Percentiles rank a stretch among this genome's conserved stretches.
Conservation (phyloP, 805 yeast genomes). For the Suhomyces sp. region DNA sequence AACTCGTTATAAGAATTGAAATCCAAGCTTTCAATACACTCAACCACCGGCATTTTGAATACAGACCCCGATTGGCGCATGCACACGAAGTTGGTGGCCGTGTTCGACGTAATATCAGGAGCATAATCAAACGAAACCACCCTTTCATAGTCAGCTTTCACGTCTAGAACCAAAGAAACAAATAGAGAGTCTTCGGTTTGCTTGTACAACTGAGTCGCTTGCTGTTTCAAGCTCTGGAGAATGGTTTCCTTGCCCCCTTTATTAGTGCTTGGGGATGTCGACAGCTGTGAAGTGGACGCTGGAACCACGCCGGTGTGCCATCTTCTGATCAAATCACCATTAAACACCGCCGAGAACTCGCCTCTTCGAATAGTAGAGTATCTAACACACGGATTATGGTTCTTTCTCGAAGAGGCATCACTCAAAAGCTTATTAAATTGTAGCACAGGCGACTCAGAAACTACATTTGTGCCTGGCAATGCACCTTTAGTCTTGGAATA, state of each 20-base stretch:
- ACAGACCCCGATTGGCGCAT: conserved; percentile 90
- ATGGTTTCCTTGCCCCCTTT: conserved; percentile 7
- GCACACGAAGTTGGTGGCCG: conserved; percentile 69
- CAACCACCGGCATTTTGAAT: conserved; percentile 71
- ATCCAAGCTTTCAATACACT: conserved; percentile 57
- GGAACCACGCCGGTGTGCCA: conserved; percentile 73
- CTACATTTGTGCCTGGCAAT: conserved; percentile 13
- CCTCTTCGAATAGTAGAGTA: conserved; percentile 63
- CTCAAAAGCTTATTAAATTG: conserved; percentile 60
- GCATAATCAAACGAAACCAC: conserved; percentile 84
- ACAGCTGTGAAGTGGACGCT: conserved; percentile 9
- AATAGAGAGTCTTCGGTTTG: conserved; percentile 57
- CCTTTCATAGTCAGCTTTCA: conserved; percentile 71
- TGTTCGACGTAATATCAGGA: conserved; percentile 46
- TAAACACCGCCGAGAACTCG: conserved; percentile 76
- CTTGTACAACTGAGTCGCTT: conserved; percentile 35
- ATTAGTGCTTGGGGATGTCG: background rate
- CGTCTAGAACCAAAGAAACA: conserved; percentile 73
- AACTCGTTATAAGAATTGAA: conserved; percentile 72
- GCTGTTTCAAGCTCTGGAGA: conserved; percentile 31
- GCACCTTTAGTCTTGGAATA: conserved; percentile 10
- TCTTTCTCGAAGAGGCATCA: conserved; percentile 54
- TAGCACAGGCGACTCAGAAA: conserved; percentile 54
- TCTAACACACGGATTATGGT: conserved; percentile 61
- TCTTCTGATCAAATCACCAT: conserved; percentile 72